Base-by-base conservation (phyloP, 768 basidiomycete genomes). In the Boletus sp. region DNA sequence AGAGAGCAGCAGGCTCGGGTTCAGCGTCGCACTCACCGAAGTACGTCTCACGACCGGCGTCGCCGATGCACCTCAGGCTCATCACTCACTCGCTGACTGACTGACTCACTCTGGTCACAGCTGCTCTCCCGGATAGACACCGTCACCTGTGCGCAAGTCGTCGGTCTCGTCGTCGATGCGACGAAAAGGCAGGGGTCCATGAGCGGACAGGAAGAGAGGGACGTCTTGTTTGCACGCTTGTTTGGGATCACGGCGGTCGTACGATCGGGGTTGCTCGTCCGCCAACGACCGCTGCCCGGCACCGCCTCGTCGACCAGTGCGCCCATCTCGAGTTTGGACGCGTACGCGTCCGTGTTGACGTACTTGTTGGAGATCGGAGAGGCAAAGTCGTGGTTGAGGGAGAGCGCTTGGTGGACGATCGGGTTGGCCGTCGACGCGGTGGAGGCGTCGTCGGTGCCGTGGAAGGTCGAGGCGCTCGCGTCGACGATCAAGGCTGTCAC, bases 1-100 rank as follows among this genome's bases (percentile, higher is more conserved):
- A 64, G 95, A 99, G 70, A 92, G 92, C 71, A 96, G 94, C 72
- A 76, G 96, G 62, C 76, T 98, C 37, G 96, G 96, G 17, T 99
- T 98, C 69, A 93, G 94, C 9, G 96, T 99, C 44, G 94, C 94
- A 33, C 77, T 99, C 62, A 94, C 96, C 0, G 95, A 97, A 80
- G 95, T 96, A 67, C 63, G 83, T 55, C 33, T 32, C 20, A 33
- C 45, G n/a, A 40, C 7, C 39, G 5, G 10, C 28, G 15, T 33
- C 24, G 20, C 45, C 49, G 46, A 57, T 41, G 50, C 54, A 24
- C 1, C 3, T 1, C 24, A 24, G 24, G 24, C 24, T 24, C 24
- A 24, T 24, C 24, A 9, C 37, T 10, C 7, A n/a, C n/a, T n/a
- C n/a, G n/a, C n/a, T n/a, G n/a, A n/a, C n/a, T n/a, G n/a, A n/a